Evolutionary conservation across 495 filamentous ascomycete species (phyloP).

Genomic region (Symbiotaphrina buchneri): DNA sequence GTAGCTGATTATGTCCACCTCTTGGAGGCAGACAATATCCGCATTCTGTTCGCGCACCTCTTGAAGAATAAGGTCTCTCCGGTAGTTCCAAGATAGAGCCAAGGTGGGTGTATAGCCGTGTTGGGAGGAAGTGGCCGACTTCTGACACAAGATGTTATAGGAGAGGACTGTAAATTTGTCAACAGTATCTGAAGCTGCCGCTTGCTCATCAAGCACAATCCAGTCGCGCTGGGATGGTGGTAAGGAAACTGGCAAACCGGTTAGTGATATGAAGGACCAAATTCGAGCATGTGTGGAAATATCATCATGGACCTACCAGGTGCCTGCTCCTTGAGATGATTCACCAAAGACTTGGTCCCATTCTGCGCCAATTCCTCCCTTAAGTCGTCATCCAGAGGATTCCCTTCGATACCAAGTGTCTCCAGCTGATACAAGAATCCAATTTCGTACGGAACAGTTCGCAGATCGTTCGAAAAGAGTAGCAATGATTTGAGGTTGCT

Average conservation of each 20-base stretch:
- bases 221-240: constrained; percentile 54
- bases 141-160: constrained; percentile 89
- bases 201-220: constrained; percentile 39
- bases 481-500: constrained; percentile 59
- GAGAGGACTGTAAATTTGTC: constrained; percentile 60
- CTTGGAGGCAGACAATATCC: constrained; percentile 82
- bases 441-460: constrained; percentile 60
- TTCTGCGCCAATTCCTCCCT: constrained; percentile 63
- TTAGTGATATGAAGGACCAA: constrained; percentile 6
- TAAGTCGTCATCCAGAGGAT: constrained; percentile 49
- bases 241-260: constrained; percentile 29
- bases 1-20: constrained; percentile 76
- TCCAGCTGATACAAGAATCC: constrained; percentile 73
- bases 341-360: constrained; percentile 68
- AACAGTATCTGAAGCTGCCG: constrained; percentile 12
- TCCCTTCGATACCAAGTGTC: constrained; percentile 78
- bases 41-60: constrained; percentile 63
- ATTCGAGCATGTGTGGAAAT: neutral
- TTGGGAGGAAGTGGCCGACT: constrained; percentile 55
- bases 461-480: constrained; percentile 76
- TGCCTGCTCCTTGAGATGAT: constrained; percentile 57
- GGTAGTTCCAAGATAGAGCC: constrained; percentile 66
- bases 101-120: constrained; percentile 76
- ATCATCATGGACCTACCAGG: constrained; percentile 41
- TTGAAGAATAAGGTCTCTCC: constrained; percentile 53